Evolutionary conservation across 2,329 filamentous ascomycete genomes (phyloP), one percentile per base, ranked within the genome.

Genomic region (Cladosporium sp.): DNA sequence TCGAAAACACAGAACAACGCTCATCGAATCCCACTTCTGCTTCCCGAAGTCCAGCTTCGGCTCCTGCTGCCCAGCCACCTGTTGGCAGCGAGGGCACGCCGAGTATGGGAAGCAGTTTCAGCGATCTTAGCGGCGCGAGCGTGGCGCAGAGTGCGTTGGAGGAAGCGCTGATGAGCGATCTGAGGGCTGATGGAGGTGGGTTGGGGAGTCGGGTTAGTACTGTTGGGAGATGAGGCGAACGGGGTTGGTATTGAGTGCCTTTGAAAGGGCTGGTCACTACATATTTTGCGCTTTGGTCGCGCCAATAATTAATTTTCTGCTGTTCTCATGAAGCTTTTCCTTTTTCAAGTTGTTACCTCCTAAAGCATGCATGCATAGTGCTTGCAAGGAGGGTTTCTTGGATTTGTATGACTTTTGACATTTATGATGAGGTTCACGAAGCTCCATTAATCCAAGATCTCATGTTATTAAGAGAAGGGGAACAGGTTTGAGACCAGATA

Each of bases 81-180:
- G 36, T 61, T 39, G 60, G 52, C 51, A 90, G 87, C 67, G 88
- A 91, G 62, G 87, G 87, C 14, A 88, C 86, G 14, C 88, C 87
- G 1, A 91, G 88, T 66, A 91, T 92, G 85, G 88, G 89, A 1
- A 93, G 89, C 71, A 92, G 89, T 66, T 94, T 91, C 67, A 93
- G 89, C 73, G 90, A 94, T 75, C 80, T 95, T 43, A 90, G 93
- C 70, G 89, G 92, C 78, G 85, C 88, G 17, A 90, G 88, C 17
- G 86, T 93, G 15, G 92, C 89, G 28, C 88, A 92, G 70, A 90
- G 87, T 15, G 89, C 89, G 3, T 76, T 93, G 58, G 89, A 92
- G 71, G 89, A 93, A 70, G 89, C 88, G 7, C 75, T 92, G 55
- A 83, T 89, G 19, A 91, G 86, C 69, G 85, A 87, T 63, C 87